Percentiles rank a stretch among this genome's conserved stretches.
phyloP scores from a whole-genome alignment of 106 monocot species.

The Amphibolis antarctica region DNA sequence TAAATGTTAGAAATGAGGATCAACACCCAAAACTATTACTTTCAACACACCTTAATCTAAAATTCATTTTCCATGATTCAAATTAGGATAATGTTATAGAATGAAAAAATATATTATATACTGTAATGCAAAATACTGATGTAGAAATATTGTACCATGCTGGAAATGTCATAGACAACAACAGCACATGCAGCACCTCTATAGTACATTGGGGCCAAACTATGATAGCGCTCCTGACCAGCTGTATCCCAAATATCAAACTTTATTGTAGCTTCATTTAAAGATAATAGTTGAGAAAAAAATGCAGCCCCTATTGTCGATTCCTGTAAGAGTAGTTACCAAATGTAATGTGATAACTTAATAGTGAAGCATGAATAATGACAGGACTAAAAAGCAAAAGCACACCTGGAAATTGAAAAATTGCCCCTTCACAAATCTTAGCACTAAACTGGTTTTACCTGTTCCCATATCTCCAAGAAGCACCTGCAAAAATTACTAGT shows the following conservation, averaged over 20 bases:
- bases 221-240: constrained; percentile 55
- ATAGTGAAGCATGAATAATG: background rate
- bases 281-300: constrained; percentile 47
- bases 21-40: no score
- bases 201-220: constrained; percentile 55
- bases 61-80: no score
- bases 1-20: no score
- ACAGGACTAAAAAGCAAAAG: background rate
- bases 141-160: no score
- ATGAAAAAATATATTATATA: no score
- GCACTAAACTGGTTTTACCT: constrained; percentile 67
- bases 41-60: no score
- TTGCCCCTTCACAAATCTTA: constrained; percentile 78
- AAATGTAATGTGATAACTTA: background rate
- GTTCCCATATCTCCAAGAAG: constrained; percentile 76
- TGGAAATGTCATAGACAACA: constrained; percentile 46
- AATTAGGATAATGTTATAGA: no score
- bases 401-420: constrained; percentile 74
- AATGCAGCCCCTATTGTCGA: constrained; percentile 85
- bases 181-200: constrained; percentile 48
- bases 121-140: no score
- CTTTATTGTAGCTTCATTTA: constrained; percentile 33
- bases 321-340: constrained; percentile 26
- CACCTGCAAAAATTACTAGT: constrained; percentile 17
- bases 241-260: constrained; percentile 69